A percentile compares a stretch with the other conserved stretches of the same genome.
phyloP scores from a whole-genome alignment of 2,329 filamentous ascomycete species.

The Calonectria hongkongensis region DNA sequence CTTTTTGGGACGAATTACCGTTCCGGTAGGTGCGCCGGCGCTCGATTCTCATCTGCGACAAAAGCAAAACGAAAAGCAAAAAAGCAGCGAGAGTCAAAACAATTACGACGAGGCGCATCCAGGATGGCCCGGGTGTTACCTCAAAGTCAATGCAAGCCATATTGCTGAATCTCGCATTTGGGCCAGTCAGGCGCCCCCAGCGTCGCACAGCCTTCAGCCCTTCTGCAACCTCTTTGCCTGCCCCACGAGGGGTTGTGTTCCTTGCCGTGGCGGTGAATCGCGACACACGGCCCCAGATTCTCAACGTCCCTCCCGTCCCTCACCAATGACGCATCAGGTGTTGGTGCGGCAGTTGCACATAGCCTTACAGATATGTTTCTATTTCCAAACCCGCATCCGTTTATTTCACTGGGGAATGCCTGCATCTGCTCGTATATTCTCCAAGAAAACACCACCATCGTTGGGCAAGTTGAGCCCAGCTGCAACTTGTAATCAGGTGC shows the following conservation, averaged over 20 bases:
- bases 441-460: not conserved
- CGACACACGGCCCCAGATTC: slow-evolving; percentile 36
- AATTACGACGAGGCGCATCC: not conserved
- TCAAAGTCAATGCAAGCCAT: not conserved
- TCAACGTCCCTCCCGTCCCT: slow-evolving; percentile 17
- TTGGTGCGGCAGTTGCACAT: slow-evolving; percentile 33
- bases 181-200: not conserved
- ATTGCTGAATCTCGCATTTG: slow-evolving; percentile 20
- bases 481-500: not conserved
- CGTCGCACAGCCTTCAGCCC: slow-evolving; percentile 30
- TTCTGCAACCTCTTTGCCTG: slow-evolving; percentile 35
- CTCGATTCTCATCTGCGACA: not conserved
- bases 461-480: too few species aligned
- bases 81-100: not conserved
- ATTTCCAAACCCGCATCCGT: slow-evolving; percentile 34
- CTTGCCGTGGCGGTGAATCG: slow-evolving; percentile 36
- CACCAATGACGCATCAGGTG: slow-evolving; percentile 21
- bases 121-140: slow-evolving; percentile 1
- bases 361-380: slow-evolving; percentile 39
- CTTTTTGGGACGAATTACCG: slow-evolving; percentile 25
- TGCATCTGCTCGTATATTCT: slow-evolving; percentile 6
- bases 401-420: slow-evolving; percentile 35
- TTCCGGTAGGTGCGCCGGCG: not conserved
- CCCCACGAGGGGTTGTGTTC: slow-evolving; percentile 14
- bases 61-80: slow-evolving; percentile 8